These are phyloP conservation scores for Cenococcum geophilum DNA, from an alignment of 495 filamentous ascomycete genomes.

Conservation along the genomic window DNA sequence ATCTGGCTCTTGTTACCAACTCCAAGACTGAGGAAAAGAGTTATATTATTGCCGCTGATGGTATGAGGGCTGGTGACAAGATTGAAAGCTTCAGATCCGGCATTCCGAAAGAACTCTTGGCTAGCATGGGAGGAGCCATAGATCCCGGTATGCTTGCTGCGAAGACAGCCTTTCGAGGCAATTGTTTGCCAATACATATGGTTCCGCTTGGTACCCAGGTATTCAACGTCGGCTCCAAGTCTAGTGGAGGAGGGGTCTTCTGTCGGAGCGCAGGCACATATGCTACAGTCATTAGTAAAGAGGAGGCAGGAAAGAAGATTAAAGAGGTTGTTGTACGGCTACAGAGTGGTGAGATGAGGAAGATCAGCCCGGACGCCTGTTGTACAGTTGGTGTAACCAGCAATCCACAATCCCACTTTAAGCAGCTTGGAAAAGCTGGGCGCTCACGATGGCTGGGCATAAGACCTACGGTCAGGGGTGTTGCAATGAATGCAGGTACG, in stretches of 20 bases:
- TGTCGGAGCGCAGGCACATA: constrained; percentile 91
- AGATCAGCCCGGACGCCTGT: constrained; percentile 82
- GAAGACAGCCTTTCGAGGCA: constrained; percentile 88
- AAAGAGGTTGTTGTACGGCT: constrained; percentile 72
- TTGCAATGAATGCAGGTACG: constrained; percentile 93
- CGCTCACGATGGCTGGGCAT: constrained; percentile 88
- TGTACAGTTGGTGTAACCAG: constrained; percentile 90
- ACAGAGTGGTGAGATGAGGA: constrained; percentile 86
- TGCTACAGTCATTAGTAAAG: constrained; percentile 79
- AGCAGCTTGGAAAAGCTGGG: constrained; percentile 90
- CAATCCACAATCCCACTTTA: constrained; percentile 83
- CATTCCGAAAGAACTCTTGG: constrained; percentile 75
- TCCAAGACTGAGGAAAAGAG: constrained; percentile 61
- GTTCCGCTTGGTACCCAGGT: constrained; percentile 86
- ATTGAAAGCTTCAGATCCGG: constrained; percentile 86
- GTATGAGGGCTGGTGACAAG: constrained; percentile 83
- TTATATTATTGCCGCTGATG: constrained; percentile 90
- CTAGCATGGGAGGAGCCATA: constrained; percentile 81
- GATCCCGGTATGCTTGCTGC: constrained; percentile 94
- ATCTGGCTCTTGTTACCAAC: constrained; percentile 80
- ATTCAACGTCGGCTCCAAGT: constrained; percentile 76
- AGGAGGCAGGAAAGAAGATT: constrained; percentile 52
- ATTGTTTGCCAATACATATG: constrained; percentile 91
- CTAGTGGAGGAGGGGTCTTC: constrained; percentile 71
- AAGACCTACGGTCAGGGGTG: constrained; percentile 86